A percentile compares a stretch with the other conserved stretches of the same genome.
These are phyloP conservation scores for Laguncularia racemosa DNA, from an alignment of 345 rosid species.

Conservation along the genomic window DNA sequence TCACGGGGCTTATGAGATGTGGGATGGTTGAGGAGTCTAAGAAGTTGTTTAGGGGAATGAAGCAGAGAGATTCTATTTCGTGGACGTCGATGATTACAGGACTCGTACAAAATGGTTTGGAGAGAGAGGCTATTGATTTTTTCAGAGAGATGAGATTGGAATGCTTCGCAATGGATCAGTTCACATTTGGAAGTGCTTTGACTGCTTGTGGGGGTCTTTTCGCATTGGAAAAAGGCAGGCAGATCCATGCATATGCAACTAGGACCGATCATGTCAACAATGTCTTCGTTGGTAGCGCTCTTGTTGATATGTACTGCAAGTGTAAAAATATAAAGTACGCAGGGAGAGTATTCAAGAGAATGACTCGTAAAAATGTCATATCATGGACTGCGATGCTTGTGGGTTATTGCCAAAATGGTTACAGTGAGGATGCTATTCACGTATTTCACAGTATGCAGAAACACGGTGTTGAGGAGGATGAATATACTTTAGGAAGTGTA, in stretches of 20 bases:
- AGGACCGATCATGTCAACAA: conserved; percentile 50
- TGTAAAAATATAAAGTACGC: conserved; percentile 54
- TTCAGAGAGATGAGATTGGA: conserved; percentile 60
- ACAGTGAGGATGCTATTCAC: conserved; percentile 66
- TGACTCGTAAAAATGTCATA: conserved; percentile 67
- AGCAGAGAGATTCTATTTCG: conserved; percentile 66
- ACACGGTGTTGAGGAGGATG: conserved; percentile 72
- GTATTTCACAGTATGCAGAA: conserved; percentile 63
- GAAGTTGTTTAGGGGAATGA: conserved; percentile 47
- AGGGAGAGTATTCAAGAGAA: conserved; percentile 51
- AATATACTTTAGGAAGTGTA: conserved; percentile 76
- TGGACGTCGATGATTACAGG: conserved; percentile 93
- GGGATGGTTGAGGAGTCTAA: conserved; percentile 60
- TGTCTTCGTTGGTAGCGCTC: conserved; percentile 81
- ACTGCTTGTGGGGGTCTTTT: conserved; percentile 66
- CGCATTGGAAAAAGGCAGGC: conserved; percentile 60
- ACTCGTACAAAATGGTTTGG: conserved; percentile 54
- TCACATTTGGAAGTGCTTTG: conserved; percentile 74
- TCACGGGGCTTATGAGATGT: conserved; percentile 55
- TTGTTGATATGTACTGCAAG: conserved; percentile 92
- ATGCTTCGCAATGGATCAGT: conserved; percentile 71
- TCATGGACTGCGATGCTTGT: conserved; percentile 96
- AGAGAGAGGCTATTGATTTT: conserved; percentile 46
- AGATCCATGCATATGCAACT: conserved; percentile 56
- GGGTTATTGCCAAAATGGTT: conserved; percentile 84